phyloP scores from a whole-genome alignment of 2,329 filamentous ascomycete species.

The Pseudopithomyces chartarum region DNA sequence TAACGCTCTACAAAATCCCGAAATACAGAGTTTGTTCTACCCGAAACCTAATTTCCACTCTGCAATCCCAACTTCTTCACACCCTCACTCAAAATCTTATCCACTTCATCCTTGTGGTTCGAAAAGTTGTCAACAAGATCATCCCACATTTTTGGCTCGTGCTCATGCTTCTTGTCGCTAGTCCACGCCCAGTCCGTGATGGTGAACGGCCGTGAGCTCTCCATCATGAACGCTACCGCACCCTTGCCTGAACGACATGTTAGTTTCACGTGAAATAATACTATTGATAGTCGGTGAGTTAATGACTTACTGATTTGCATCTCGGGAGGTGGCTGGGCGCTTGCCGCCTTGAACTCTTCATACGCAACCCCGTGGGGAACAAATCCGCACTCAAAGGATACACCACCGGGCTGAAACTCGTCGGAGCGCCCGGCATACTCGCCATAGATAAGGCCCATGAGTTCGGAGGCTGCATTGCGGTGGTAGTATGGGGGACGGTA shows the following conservation, averaged over 20 bases:
- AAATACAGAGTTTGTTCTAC: too few relatives aligned
- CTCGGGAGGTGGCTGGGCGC: conserved; percentile 52
- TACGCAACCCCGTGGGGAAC: conserved; percentile 68
- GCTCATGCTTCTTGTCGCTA: conserved; percentile 53
- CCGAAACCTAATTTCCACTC: neutral
- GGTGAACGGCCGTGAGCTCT: conserved; percentile 50
- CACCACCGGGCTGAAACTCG: conserved; percentile 65
- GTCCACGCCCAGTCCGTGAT: conserved; percentile 45
- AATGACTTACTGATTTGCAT: conserved; percentile 43
- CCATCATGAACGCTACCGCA: conserved; percentile 70
- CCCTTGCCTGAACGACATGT: conserved; percentile 30
- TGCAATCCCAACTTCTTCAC: conserved; percentile 27
- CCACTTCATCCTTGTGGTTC: conserved; percentile 52
- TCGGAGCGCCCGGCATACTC: conserved; percentile 57
- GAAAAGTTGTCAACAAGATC: conserved; percentile 59
- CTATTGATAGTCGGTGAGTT: too few relatives aligned
- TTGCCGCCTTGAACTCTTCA: conserved; percentile 60
- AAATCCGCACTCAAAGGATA: conserved; percentile 72
- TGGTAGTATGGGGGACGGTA: conserved; percentile 63
- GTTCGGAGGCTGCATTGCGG: conserved; percentile 68
- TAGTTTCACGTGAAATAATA: too few relatives aligned
- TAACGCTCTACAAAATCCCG: too few relatives aligned
- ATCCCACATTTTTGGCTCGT: conserved; percentile 55
- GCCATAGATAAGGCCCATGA: conserved; percentile 68
- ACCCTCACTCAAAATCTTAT: conserved; percentile 49